A percentile compares a stretch with the other conserved stretches of the same genome.
phyloP scores from a whole-genome alignment of 2,329 filamentous ascomycete species.

The Onygena corvina region DNA sequence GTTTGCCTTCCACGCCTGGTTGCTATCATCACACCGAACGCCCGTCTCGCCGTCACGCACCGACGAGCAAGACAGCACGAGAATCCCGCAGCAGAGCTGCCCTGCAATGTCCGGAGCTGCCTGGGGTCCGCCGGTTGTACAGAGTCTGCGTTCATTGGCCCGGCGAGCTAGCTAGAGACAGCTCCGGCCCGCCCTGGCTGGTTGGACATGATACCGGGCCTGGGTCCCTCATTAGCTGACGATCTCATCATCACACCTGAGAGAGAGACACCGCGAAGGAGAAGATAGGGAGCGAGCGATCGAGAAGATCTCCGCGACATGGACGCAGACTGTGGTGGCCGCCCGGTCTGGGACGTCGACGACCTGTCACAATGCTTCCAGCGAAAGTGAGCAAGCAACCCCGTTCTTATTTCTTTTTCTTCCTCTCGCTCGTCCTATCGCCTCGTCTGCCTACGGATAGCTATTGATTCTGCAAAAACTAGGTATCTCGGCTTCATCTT shows the following conservation, averaged over 20 bases:
- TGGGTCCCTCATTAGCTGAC: not conserved
- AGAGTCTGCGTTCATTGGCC: not conserved
- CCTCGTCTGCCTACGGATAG: not conserved
- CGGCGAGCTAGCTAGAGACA: too few relatives aligned
- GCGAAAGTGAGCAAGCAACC: conserved; percentile 35
- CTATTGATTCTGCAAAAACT: not conserved
- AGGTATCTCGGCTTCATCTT: conserved; percentile 64
- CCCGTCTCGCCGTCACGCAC: too few relatives aligned
- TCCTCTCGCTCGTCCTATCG: not conserved
- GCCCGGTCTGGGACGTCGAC: conserved; percentile 48
- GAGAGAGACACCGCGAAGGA: not conserved
- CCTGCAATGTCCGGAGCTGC: not conserved
- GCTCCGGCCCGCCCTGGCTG: not conserved
- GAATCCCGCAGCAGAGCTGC: too few relatives aligned
- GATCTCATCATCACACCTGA: not conserved
- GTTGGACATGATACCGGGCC: not conserved
- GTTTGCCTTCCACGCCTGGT: too few relatives aligned
- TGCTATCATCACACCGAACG: too few relatives aligned
- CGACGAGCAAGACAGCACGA: too few relatives aligned
- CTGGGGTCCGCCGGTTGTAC: not conserved
- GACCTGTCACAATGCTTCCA: conserved; percentile 53
- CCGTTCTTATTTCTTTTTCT: not conserved
- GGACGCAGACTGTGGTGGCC: conserved; percentile 47
- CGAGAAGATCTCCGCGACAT: conserved; percentile 23
- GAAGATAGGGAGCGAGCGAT: too few relatives aligned